Base-by-base conservation (phyloP, 2,329 filamentous ascomycete species). In the Microcyclospora pomicola region DNA sequence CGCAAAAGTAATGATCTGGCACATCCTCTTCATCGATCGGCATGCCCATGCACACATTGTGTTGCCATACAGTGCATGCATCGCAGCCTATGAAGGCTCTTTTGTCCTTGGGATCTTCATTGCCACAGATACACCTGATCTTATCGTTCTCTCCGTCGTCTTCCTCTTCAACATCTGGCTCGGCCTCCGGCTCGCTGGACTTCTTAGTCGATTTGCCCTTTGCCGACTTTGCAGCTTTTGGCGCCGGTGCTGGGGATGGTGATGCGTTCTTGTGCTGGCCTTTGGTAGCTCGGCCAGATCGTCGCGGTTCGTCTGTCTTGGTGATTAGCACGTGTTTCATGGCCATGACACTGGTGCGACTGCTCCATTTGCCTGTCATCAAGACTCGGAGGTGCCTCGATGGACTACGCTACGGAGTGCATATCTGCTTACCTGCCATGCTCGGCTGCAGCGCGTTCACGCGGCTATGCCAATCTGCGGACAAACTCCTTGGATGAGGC, bases 71-170 rank as follows among this genome's bases (percentile, higher is more conserved):
- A 35, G 76, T 77, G 61, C 91, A 98, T 34, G 74, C 75, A 60
- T 98, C 91, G 66, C 91, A 98, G 43, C 82, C 85, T 53, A 98
- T 94, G 86, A 93, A 96, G 37, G 86, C 79, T 51, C 91, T 80
- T 48, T 82, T 83, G 11, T 83, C 79, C 49, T 92, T 83, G 49
- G 88, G 83, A 42, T 87, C 82, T 48, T 86, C 81, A 33, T 82
- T 82, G 49, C 91, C 88, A 56, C 88, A 98, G 35, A 95, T 82
- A 60, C 88, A 98, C 49, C 88, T 81, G 47, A 96, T 93, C 36
- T 75, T 64, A 37, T 67, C 70, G 44, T 72, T 68, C 28, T 59
- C 59, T 15, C 61, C 60, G 15, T 59, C 54, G 48, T 60, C 67
- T 50, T 69, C 63, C 10, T 51, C 46, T 15, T 42, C 44, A 74